Evolutionary conservation across 2,329 filamentous ascomycete genomes (phyloP).

Genomic region (Stromatinia cepivora): DNA sequence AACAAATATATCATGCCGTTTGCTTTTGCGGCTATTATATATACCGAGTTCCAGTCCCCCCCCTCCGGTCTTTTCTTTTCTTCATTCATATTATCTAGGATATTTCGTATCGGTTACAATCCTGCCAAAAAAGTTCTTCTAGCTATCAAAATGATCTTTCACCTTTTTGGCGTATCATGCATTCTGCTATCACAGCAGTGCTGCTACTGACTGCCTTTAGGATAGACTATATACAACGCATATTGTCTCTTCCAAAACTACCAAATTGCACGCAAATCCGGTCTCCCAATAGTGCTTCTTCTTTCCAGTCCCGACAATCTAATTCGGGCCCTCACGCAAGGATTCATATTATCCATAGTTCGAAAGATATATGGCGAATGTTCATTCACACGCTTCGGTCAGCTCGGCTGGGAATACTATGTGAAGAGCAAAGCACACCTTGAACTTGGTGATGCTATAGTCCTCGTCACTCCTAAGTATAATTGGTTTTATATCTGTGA

Average conservation of each 20-base stretch:
- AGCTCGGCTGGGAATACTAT: slow-evolving; percentile 8
- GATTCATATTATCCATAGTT: not conserved
- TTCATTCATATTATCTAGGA: too few relatives aligned
- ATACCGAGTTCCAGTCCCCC: too few relatives aligned
- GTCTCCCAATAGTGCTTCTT: not conserved
- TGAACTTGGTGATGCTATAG: slow-evolving; percentile 11
- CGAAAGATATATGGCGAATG: slow-evolving; percentile 1
- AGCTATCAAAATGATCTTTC: not conserved
- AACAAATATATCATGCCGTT: too few relatives aligned
- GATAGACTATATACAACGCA: not conserved
- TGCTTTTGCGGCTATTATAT: too few relatives aligned
- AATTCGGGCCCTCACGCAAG: not conserved
- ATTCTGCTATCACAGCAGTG: too few relatives aligned
- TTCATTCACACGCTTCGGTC: not conserved
- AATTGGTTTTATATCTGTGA: slow-evolving; percentile 10
- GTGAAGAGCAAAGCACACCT: not conserved
- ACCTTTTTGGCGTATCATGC: not conserved
- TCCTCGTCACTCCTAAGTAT: not conserved
- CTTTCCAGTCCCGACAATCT: slow-evolving; percentile 3
- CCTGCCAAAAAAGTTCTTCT: too few relatives aligned
- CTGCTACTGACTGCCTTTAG: not conserved
- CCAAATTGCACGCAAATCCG: not conserved
- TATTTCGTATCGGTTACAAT: too few relatives aligned
- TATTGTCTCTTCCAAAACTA: slow-evolving; percentile 2
- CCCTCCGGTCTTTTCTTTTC: too few relatives aligned